These are phyloP conservation scores for Pestalotiopsis sp. DNA, from an alignment of 2,329 filamentous ascomycete species.

Conservation along the genomic window DNA sequence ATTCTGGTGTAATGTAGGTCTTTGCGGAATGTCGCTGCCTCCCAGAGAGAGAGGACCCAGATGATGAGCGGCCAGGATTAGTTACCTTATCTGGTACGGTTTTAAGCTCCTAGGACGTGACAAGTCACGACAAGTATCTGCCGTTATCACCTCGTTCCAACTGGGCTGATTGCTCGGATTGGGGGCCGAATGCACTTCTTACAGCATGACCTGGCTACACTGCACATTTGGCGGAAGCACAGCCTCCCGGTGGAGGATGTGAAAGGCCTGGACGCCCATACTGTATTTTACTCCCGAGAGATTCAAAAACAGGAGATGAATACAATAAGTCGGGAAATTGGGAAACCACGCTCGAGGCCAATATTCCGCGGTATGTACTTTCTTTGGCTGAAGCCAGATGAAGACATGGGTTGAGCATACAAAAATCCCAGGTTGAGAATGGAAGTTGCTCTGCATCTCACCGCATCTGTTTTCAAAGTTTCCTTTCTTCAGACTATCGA, in stretches of 20 bases:
- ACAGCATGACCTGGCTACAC: background rate
- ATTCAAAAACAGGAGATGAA: background rate
- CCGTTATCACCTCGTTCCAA: background rate
- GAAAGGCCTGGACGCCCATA: background rate
- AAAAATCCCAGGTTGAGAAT: no score
- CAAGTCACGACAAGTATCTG: constrained; percentile 1
- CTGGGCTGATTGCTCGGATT: background rate
- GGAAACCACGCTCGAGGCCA: no score
- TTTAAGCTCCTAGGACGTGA: constrained; percentile 2
- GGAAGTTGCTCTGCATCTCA: no score
- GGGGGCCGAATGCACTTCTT: background rate
- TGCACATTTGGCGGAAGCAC: background rate
- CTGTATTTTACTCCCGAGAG: background rate
- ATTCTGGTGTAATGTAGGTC: background rate
- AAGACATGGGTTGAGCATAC: no score
- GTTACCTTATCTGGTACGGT: background rate
- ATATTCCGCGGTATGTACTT: no score
- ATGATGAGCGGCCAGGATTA: constrained; percentile 5
- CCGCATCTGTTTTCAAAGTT: no score
- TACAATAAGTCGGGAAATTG: background rate
- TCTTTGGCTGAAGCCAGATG: no score
- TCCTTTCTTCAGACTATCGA: background rate
- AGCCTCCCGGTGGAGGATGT: background rate
- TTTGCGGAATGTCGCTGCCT: background rate
- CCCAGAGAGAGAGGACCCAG: background rate